A percentile compares a stretch with the other conserved stretches of the same genome.
Conservation (phyloP, 441 rosid genomes). For the Pelargonium myrrhifolium region DNA sequence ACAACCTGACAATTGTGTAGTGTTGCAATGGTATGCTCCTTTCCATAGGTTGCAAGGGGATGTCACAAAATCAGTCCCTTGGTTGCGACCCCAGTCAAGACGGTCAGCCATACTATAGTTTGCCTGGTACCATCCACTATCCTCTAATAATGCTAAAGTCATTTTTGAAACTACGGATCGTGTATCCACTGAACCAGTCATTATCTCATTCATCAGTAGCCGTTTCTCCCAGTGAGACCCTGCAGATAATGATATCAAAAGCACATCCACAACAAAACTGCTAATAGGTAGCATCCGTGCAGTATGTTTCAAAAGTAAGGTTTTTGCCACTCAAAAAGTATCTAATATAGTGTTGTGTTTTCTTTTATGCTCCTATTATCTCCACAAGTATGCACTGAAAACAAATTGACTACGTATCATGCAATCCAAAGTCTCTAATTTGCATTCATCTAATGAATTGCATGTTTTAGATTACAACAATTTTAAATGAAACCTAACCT, state of each 20-base stretch:
- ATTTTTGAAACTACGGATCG: conserved; percentile 98
- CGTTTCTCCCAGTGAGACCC: conserved; percentile 99
- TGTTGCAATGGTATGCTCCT: conserved; percentile 91
- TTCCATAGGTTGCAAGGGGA: conserved; percentile 92
- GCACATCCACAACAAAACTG: conserved; percentile 10
- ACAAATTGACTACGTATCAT: background rate
- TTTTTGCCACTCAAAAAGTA: background rate
- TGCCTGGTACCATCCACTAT: conserved; percentile 99
- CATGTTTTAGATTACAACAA: background rate
- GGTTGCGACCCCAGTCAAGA: conserved; percentile 96
- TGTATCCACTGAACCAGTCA: conserved; percentile 99
- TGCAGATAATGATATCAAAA: conserved; percentile 24
- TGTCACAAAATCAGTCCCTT: conserved; percentile 91
- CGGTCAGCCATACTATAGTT: conserved; percentile 95
- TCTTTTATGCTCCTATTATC: background rate
- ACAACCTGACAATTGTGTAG: conserved; percentile 87
- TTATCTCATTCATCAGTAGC: conserved; percentile 96
- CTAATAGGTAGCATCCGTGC: background rate
- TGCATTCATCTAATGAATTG: background rate
- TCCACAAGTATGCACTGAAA: background rate
- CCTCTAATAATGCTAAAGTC: conserved; percentile 93
- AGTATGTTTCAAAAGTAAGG: background rate
- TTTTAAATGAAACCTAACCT: background rate
- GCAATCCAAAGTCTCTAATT: background rate
- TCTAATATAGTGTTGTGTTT: background rate